These are phyloP conservation scores for Scedosporium apiospermum DNA, from an alignment of 2,329 filamentous ascomycete genomes.

Conservation along the genomic window DNA sequence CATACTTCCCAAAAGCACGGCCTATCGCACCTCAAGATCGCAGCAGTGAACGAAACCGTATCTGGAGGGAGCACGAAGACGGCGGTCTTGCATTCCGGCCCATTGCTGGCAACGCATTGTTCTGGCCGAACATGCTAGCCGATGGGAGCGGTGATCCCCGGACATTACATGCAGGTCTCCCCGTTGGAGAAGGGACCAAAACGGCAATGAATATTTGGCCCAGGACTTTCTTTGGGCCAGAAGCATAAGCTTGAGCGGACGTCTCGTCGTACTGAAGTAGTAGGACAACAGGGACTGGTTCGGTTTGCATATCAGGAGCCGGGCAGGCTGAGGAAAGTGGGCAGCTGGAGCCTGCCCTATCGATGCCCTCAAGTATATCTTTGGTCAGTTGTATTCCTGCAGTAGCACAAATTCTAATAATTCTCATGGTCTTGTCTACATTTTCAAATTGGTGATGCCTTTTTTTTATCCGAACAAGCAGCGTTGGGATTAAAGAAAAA, in stretches of 20 bases:
- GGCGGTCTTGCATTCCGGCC: constrained; percentile 31
- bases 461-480: too few species aligned
- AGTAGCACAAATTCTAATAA: too few species aligned
- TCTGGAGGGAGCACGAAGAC: constrained; percentile 20
- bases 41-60: neutral
- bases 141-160: constrained; percentile 30
- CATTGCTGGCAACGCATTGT: constrained; percentile 30
- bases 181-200: constrained; percentile 28
- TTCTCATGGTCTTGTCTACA: too few species aligned
- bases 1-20: constrained; percentile 26
- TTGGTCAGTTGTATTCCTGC: too few species aligned
- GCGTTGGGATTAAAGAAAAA: too few species aligned
- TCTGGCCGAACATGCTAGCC: constrained; percentile 33
- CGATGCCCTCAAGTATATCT: too few species aligned
- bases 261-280: too few species aligned
- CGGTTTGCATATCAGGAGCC: too few species aligned
- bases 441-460: too few species aligned
- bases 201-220: constrained; percentile 37
- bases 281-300: too few species aligned
- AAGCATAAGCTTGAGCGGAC: neutral
- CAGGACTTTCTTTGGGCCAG: neutral
- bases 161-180: constrained; percentile 31
- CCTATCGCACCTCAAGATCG: constrained; percentile 7
- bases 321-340: too few species aligned
- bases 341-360: too few species aligned